Base-by-base conservation (phyloP, 257 asterid species). In the Solanum tarapatanum region DNA sequence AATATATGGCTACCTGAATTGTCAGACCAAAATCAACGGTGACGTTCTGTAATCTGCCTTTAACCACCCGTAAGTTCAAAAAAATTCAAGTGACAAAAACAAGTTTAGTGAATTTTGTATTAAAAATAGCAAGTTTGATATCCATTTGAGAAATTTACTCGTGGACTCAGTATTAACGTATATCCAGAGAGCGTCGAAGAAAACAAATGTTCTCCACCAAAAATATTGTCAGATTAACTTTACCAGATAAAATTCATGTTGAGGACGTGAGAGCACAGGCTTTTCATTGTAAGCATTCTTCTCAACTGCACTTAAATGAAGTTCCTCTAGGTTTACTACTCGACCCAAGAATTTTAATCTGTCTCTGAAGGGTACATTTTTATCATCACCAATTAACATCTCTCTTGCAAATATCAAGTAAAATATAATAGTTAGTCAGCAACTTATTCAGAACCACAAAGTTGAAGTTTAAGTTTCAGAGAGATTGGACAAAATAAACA, bases 361-460 rank as follows among this genome's bases (percentile, higher is more conserved):
- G 48, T 87, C 88, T 28, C 79, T 17, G 45, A 76, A 87, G 69
- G 84, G 79, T 48, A 73, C 77, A 77, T 32, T n/a, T 87, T 83
- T 75, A 76, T 87, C 86, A 58, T 60, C 62, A 33, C 13, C 6
- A 37, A 96, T 92, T 82, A 97, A 90, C 90, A 90, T 93, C 98
- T 95, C 96, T 51, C 83, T 30, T 28, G 84, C 69, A 62, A 51
- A 80, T 88, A 74, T 23, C 79, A 85, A 1, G 39, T 68, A 37
- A 80, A 36, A 10, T 30, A 68, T 11, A 80, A 84, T 58, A 79
- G 26, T 10, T 12, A 75, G 82, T 77, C 7, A 75, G 85, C 4
- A 76, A 51, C 41, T 84, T 64, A 58, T 33, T 51, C 51, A 51
- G 45, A 83, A 10, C 62, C 4, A 58, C 17, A 32, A 72, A 35